Base-by-base conservation (phyloP, 2,329 filamentous ascomycete genomes). In the Fusarium sp. region DNA sequence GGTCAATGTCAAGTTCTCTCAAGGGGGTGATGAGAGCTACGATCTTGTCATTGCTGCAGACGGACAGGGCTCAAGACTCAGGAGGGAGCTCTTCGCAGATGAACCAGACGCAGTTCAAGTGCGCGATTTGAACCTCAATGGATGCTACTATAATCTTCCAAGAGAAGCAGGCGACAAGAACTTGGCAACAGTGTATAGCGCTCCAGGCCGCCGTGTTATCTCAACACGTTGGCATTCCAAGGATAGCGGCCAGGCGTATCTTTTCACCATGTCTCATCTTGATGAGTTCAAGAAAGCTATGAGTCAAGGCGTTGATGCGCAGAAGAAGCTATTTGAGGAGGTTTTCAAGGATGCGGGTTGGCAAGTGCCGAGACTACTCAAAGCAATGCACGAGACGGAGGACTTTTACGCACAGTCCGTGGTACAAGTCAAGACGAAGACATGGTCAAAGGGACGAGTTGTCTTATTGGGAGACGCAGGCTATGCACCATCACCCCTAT, bases 381-480 rank as follows among this genome's bases (percentile, higher is more conserved):
- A 74, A 8, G 80, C 76, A 1, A 80, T 83, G 77, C 58, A 75
- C 38, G 59, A 70, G 16, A 66, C 79, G 8, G 76, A 82, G 3
- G 81, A 86, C 67, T 85, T 85, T 51, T 86, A 87, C 70, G 78
- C 77, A 46, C 76, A 83, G 32, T 70, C 79, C 8, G 67, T 85
- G 6, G 82, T 77, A 0, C 82, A 84, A 50, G 80, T 89, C 20
- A 81, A 80, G 44, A 72, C 80, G 55, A 72, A 77, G 3, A 73
- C 51, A 5, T 81, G 81, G 77, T 77, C 69, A 18, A 76, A 75
- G 7, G 81, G 76, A 5, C 53, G 75, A n/a, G 81, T 86, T 10
- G 81, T 81, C 0, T 73, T 86, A 1, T 54, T 88, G 0, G 86
- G 85, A 7, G 86, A 89, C 63, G 83, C 86, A 18, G 85, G 77